Evolutionary conservation across 83 land plant species (phyloP).

Genomic region (Picea abies): DNA sequence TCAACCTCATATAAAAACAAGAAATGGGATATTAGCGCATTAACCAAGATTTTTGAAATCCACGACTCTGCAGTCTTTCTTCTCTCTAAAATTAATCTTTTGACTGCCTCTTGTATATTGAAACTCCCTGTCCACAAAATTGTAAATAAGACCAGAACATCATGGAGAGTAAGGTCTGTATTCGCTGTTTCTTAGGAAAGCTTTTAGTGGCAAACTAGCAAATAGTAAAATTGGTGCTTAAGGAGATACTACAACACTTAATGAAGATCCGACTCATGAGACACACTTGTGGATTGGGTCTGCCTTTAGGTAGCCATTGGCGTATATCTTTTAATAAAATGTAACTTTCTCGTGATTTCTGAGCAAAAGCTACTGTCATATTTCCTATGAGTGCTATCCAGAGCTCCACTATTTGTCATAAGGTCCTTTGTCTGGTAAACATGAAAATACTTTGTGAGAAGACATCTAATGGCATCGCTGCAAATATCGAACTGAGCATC

Average conservation of each 20-base stretch:
- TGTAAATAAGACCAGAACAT: neutral
- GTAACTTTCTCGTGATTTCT: neutral
- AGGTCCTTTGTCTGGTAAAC: neutral
- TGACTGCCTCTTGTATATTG: neutral
- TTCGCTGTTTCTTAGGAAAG: neutral
- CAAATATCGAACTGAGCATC: neutral
- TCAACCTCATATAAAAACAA: conserved; percentile 3
- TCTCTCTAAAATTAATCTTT: neutral
- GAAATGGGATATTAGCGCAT: neutral
- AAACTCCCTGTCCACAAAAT: neutral
- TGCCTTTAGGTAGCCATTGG: neutral
- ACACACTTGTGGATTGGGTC: neutral
- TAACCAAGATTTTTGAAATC: neutral
- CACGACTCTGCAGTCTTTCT: neutral
- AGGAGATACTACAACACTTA: neutral
- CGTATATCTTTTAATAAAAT: neutral
- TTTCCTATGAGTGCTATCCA: neutral
- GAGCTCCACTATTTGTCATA: neutral
- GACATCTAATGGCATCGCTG: neutral
- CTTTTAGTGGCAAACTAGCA: neutral
- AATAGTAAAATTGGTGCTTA: neutral
- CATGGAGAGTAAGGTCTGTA: neutral
- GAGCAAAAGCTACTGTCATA: neutral
- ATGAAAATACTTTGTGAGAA: neutral
- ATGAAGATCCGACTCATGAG: neutral